Evolutionary conservation across 768 basidiomycete species (phyloP), one percentile per base, ranked within the genome.

Genomic region (Suillus plorans): DNA sequence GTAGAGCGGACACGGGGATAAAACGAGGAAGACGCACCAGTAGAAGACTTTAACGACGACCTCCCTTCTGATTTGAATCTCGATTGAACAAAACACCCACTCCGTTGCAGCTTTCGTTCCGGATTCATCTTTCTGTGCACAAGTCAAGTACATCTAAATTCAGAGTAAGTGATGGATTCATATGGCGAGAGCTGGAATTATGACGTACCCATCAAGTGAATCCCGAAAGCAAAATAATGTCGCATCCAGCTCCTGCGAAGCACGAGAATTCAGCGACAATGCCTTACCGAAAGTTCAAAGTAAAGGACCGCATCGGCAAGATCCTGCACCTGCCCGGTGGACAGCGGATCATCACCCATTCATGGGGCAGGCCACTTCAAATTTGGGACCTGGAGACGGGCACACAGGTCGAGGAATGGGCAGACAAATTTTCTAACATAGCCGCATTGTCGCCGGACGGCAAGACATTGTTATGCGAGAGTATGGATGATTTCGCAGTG

Each of bases 221-320:
- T 28, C 13, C 49, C 22, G 2, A 2, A 25, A 22, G 22, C 6
- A 14, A 50, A 28, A 16, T 50, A 6, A 16, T 25, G 49, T 6
- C 1, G 6, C 25, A 25, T 7, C 13, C 3, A 16, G 14, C 14
- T 6, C 3, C 22, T 25, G 22, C 49, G 22, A 50, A 50, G 22
- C 22, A 14, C n/a, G 13, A 25, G 25, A 50, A 28, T 8, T 28
- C 2, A 28, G 14, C 3, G 3, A 49, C 6, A 14, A 25, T 3
- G 49, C 49, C 14, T 50, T 8, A 28, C 14, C 25, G 25, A 50
- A 25, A 50, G 25, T 28, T 14, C 5, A 14, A 25, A 49, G 22
- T 13, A 14, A 28, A 2, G 3, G 5, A 49, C 3, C 2, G 1
- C 6, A 8, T 25, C 25, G 4, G 6, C 0, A 1, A 16, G 14